Evolutionary conservation across 345 rosid species (phyloP), one percentile per base, ranked within the genome.

Genomic region (Linum usitatissimum): DNA sequence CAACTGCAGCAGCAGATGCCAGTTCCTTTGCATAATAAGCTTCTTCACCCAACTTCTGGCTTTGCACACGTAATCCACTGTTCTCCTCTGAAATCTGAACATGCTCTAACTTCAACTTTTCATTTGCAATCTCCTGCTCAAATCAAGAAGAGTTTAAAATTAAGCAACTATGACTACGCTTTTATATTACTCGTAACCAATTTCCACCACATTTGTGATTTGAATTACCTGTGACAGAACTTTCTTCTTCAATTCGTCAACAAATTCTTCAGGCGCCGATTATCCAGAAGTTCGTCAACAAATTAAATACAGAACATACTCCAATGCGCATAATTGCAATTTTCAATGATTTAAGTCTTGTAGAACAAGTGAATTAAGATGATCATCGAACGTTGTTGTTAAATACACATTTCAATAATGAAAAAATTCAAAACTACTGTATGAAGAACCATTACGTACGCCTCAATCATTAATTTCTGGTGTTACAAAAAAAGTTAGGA

Each of bases 1-100:
- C 99, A 69, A 94, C 93, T 19, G 99, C 99, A 31, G 99, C 99
- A 69, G 99, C 99, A 74, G 99, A 88, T 0, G 99, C 99, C 72
- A 94, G 72, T 75, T 94, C 96, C 72, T 90, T 90, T 0, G 97
- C 97, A 70, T 94, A 94, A 66, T 95, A 87, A 69, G 97, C 87
- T 78, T 94, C 99, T 80, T 90, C 97, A 54, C 88, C 86, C 70
- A 94, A 71, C 75, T 88, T 94, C 71, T 86, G 93, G 62, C 88
- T 90, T 74, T 90, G 97, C 61, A 86, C 90, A 59, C 70, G 81
- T 63, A 90, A 73, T 17, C 95, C 99, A 68, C 97, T 86, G 55
- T 88, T 90, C 68, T 94, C 96, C 69, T 94, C 99, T 31, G 87
- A 79, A 54, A 90, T 81, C 67, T 85, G 91, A 23, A 90, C 89